Evolutionary conservation across 1,284 basidiomycete species (phyloP).

Genomic region (Puccinia novopanici): DNA sequence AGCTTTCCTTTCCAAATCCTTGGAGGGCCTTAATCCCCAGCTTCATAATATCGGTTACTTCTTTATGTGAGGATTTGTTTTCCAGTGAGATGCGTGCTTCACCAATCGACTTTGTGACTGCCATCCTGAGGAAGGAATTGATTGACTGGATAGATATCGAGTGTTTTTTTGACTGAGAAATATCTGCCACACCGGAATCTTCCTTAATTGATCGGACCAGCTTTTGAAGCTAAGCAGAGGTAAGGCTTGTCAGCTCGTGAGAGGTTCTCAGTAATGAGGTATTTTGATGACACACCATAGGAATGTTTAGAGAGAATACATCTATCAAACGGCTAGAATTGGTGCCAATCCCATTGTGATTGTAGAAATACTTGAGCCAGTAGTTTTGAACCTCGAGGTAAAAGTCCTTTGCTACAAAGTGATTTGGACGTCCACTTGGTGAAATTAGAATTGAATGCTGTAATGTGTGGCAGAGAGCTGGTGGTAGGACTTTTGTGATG

Average conservation of each 20-base stretch:
- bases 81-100: too few species aligned
- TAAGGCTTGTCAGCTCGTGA: not conserved
- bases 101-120: too few species aligned
- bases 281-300: not conserved
- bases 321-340: not conserved
- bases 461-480: not conserved
- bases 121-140: slow-evolving; percentile 22
- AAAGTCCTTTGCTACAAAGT: slow-evolving; percentile 28
- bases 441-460: not conserved
- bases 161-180: slow-evolving; percentile 19
- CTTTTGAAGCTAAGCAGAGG: slow-evolving; percentile 2
- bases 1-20: too few species aligned
- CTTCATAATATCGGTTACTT: too few species aligned
- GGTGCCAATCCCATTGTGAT: too few species aligned
- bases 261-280: not conserved
- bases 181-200: not conserved
- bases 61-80: too few species aligned
- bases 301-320: not conserved
- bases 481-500: not conserved
- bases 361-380: too few species aligned
- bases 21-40: too few species aligned
- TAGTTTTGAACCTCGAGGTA: slow-evolving; percentile 1
- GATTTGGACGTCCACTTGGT: not conserved
- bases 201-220: slow-evolving; percentile 14
- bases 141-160: not conserved